Evolutionary conservation across 106 monocot species (phyloP), one percentile per base, ranked within the genome.

Genomic region (Dendrobium officinale): DNA sequence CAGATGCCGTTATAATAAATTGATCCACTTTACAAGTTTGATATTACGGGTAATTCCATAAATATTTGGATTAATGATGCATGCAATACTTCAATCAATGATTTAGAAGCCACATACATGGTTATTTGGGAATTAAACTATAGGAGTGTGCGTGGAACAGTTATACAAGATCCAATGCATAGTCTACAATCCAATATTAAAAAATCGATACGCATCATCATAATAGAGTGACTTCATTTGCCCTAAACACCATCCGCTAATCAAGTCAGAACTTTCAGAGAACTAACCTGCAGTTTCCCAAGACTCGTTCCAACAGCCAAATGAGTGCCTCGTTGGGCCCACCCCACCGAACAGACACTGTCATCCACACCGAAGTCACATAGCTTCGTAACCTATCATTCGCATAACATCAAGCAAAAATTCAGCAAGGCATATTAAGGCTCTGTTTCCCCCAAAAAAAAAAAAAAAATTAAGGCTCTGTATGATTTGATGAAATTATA

Each of bases 261-360:
- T 74, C 74, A 74, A 74, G 72, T 18, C 3, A 73, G 8, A 74
- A 74, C 4, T 31, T 37, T 2, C 41, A 74, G 43, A 47, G n/a
- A 75, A 0, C 70, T 40, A 47, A 98, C 97, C 92, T 95, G 94
- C 31, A 98, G 86, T 86, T 95, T 95, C 41, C 98, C 98, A 26
- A 85, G 78, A 79, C 92, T 95, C 3, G 98, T 95, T 58, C 98
- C 98, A 8, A 98, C 89, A 56, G 97, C 94, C 80, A 97, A 85
- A 79, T 92, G 84, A 66, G 84, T 91, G 24, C 98, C 98, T 27
- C 91, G 81, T 79, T 95, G 94, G 7, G 92, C 94, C 98, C 98
- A 98, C 2, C 89, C 90, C 7, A 98, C 98, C 19, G 98, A 98
- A 79, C 98, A 98, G n/a, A 98, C 98, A 61, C 81, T 98, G 45